These are phyloP conservation scores for Pythium periplocum DNA, from an alignment of 352 stramenopile species.

Conservation along the genomic window DNA sequence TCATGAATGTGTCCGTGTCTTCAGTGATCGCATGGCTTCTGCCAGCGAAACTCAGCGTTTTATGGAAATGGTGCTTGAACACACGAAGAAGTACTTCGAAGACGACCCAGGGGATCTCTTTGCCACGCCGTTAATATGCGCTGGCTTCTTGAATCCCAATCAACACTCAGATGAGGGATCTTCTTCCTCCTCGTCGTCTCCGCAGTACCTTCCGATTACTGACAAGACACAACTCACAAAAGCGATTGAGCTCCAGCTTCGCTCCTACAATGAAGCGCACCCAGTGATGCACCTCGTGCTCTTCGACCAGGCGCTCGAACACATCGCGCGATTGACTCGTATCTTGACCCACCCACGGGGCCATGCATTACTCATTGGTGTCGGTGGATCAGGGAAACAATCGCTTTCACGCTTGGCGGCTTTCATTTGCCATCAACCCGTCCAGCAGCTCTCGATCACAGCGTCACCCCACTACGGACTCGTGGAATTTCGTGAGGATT, in stretches of 20 bases:
- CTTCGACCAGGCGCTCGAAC: conserved; percentile 89
- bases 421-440: conserved; percentile 78
- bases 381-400: conserved; percentile 87
- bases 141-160: conserved; percentile 38
- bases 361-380: conserved; percentile 83
- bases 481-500: conserved; percentile 80
- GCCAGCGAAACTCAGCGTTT: conserved; percentile 74
- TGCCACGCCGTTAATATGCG: conserved; percentile 59
- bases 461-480: conserved; percentile 58
- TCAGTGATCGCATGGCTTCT: conserved; percentile 85
- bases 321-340: conserved; percentile 84
- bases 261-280: conserved; percentile 90
- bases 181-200: conserved; percentile 1
- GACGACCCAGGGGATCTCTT: conserved; percentile 76
- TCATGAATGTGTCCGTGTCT: conserved; percentile 90
- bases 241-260: conserved; percentile 60
- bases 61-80: conserved; percentile 75
- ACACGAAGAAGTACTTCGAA: conserved; percentile 86
- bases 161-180: neutral
- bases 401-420: conserved; percentile 85
- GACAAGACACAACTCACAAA: conserved; percentile 49
- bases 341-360: conserved; percentile 73
- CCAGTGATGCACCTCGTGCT: conserved; percentile 91
- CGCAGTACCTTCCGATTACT: conserved; percentile 39
- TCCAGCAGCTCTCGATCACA: conserved; percentile 63